Percentiles rank a stretch among this genome's conserved stretches.
Evolutionary conservation across 1,139 yeast species (phyloP).

Genomic region (Saccharomyces hybrid): DNA sequence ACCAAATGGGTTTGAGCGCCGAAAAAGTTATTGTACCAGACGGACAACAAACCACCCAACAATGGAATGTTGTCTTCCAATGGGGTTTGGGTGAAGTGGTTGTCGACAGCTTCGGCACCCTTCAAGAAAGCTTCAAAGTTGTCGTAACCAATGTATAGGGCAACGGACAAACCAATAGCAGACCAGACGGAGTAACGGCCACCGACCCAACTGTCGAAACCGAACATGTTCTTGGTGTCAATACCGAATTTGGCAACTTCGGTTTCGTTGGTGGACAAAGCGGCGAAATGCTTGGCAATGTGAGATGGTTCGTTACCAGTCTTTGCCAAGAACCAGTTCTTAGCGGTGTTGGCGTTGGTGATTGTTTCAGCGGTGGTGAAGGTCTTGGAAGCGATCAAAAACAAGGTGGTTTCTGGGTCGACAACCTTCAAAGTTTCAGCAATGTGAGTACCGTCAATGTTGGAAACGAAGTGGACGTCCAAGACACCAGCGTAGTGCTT

Average conservation of each 20-base stretch:
- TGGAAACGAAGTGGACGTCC: constrained; percentile 86
- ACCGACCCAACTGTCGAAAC: constrained; percentile 97
- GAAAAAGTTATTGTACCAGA: constrained; percentile 97
- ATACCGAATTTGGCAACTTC: constrained; percentile 93
- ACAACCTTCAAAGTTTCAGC: constrained; percentile 77
- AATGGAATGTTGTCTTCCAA: constrained; percentile 87
- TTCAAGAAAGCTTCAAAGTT: constrained; percentile 83
- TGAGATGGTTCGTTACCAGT: constrained; percentile 49
- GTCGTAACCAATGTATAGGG: constrained; percentile 89
- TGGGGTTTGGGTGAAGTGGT: constrained; percentile 78
- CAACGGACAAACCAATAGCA: constrained; percentile 92
- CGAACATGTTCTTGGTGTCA: constrained; percentile 96
- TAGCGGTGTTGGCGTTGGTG: constrained; percentile 93
- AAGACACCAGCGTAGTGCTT: constrained; percentile 78
- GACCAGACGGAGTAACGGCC: constrained; percentile 99
- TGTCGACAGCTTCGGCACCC: constrained; percentile 96
- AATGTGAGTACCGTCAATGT: constrained; percentile 96
- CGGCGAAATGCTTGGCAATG: constrained; percentile 96
- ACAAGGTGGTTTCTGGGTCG: constrained; percentile 86
- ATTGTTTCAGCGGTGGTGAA: constrained; percentile 97
- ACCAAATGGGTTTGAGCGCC: constrained; percentile 97
- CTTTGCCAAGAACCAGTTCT: constrained; percentile 84
- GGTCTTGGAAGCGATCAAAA: constrained; percentile 93
- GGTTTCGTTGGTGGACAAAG: constrained; percentile 83
- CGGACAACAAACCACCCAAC: constrained; percentile 84